Percentiles rank a stretch among this genome's conserved stretches.
Evolutionary conservation across 2,329 filamentous ascomycete genomes (phyloP).

Genomic region (Macrophomina pseudophaseolina): DNA sequence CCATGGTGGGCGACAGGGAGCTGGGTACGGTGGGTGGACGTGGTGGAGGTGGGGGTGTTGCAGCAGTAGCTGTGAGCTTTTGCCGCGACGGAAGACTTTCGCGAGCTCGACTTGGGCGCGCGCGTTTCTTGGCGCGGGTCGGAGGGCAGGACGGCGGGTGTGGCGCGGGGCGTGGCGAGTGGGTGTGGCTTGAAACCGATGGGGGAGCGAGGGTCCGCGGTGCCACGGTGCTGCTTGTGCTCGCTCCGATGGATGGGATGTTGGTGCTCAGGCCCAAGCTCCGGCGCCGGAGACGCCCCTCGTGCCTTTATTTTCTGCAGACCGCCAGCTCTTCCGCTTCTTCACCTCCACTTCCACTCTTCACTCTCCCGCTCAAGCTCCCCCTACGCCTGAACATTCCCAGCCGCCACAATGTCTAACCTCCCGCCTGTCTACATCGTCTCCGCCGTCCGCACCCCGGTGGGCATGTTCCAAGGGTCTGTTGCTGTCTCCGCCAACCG

Average conservation of each 20-base stretch:
- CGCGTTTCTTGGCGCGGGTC: constrained; percentile 14
- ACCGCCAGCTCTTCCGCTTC: constrained; percentile 24
- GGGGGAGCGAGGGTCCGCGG: constrained; percentile 13
- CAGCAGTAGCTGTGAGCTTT: constrained; percentile 17
- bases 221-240: background rate
- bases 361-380: background rate
- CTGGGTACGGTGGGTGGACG: background rate
- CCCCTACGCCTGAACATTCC: background rate
- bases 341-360: constrained; percentile 23
- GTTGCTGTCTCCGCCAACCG: constrained; percentile 34
- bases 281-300: constrained; percentile 22
- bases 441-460: constrained; percentile 85
- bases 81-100: constrained; percentile 18
- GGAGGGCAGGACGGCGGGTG: background rate
- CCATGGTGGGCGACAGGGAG: constrained; percentile 62
- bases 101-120: constrained; percentile 20
- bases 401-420: constrained; percentile 65
- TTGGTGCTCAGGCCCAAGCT: constrained; percentile 23
- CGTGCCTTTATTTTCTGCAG: constrained; percentile 22
- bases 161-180: background rate
- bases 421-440: constrained; percentile 95
- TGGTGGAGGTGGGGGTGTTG: constrained; percentile 3
- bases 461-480: constrained; percentile 94
- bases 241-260: background rate
- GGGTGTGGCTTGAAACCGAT: background rate